Evolutionary conservation across 2,329 filamentous ascomycete genomes (phyloP).

Genomic region (Neodidymelliopsis sp.): DNA sequence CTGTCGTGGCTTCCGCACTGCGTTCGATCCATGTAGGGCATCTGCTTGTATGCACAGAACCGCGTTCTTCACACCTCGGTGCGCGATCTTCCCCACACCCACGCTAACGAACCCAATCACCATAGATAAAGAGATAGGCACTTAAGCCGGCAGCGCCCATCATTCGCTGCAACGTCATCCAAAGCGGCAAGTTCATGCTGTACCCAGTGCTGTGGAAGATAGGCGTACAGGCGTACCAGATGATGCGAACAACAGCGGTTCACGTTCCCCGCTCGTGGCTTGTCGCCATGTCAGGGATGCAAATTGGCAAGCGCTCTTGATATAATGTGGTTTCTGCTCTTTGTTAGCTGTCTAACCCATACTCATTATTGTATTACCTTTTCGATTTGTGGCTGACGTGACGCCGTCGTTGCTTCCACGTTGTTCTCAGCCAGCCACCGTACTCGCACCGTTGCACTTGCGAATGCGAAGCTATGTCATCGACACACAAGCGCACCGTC

Average conservation of each 20-base stretch:
- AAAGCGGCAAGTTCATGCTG: conserved; percentile 15
- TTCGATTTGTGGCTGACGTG: not conserved
- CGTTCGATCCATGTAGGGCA: not conserved
- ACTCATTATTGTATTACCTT: not conserved
- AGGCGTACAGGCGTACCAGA: conserved; percentile 13
- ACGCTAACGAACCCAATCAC: conserved; percentile 14
- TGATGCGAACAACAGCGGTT: conserved; percentile 11
- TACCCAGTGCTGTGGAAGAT: conserved; percentile 13
- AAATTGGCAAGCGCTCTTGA: conserved; percentile 15
- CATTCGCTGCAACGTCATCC: conserved; percentile 12
- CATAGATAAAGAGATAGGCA: conserved; percentile 20
- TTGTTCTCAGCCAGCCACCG: conserved; percentile 8
- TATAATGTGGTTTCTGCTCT: conserved; percentile 12
- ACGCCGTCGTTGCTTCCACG: not conserved
- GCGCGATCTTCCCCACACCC: conserved; percentile 15
- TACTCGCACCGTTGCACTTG: not conserved
- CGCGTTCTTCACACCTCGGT: conserved; percentile 2
- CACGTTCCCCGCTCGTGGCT: conserved; percentile 18
- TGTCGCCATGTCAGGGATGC: not conserved
- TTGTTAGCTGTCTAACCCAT: not conserved
- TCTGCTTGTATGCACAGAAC: conserved; percentile 6
- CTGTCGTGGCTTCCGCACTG: not conserved
- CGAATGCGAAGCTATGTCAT: conserved; percentile 14
- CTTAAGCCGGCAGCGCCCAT: not conserved
- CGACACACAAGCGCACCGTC: conserved; percentile 36